Evolutionary conservation across 352 stramenopile species (phyloP), one percentile per base, ranked within the genome.

Genomic region (Globisporangium cylindrosporum): DNA sequence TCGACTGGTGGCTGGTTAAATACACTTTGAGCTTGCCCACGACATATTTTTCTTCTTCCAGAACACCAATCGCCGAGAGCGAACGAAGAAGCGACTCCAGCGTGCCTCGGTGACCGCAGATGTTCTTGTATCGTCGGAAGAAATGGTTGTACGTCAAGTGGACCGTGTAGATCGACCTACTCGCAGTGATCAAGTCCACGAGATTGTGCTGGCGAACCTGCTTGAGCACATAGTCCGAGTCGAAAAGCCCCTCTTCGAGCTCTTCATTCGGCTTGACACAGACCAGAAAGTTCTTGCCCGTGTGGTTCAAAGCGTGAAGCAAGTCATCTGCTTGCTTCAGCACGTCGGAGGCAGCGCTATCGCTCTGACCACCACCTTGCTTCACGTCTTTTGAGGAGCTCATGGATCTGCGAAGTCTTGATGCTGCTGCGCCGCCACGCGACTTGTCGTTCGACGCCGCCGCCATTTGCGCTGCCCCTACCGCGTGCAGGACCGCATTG

Each of bases 121-220:
- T 86, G 59, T 89, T 90, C 65, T 89, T 90, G 71, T 95, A 93
- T 9, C 81, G 83, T 4, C 81, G 77, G 69, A 92, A 93, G 58
- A 95, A 95, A 49, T 92, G 84, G 32, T 82, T 88, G 62, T 87
- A 91, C 12, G 84, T 89, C 63, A 95, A 67, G 34, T 90, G 84
- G 0, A 92, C 82, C 9, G 82, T 91, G 63, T 89, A 90, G 51
- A 90, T 86, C 3, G 84, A 89, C 36, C 82, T 82, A 55, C 80
- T 91, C 4, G 87, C 82, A 66, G 85, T 81, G 65, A 93, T 88
- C n/a, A 93, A 64, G 53, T 93, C 81, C 18, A 93, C 82, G 8
- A 95, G 57, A 36, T 90, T 82, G 14, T 81, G 79, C 8, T 89
- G 73, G 0, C 85, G 83, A 49, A 93, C 77, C 66, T 95, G 85